These are phyloP conservation scores for Russula ochroleuca DNA, from an alignment of 768 basidiomycete species.

Conservation along the genomic window DNA sequence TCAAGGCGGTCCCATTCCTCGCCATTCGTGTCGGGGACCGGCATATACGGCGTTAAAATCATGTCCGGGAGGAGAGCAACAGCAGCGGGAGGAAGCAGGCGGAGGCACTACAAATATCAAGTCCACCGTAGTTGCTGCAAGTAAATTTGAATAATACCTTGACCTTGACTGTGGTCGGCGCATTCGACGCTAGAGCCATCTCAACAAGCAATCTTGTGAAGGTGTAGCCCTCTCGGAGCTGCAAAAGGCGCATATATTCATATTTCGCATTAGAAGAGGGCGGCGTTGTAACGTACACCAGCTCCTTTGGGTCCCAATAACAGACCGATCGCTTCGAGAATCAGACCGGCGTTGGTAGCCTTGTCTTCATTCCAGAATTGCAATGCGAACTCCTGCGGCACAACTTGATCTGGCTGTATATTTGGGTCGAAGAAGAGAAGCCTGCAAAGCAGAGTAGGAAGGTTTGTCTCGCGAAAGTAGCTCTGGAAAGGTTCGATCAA, in stretches of 20 bases:
- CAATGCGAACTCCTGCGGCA: constrained; percentile 87
- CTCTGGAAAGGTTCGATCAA: constrained; percentile 51
- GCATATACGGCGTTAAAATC: constrained; percentile 66
- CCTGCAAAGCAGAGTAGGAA: constrained; percentile 62
- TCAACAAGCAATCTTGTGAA: constrained; percentile 81
- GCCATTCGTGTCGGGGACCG: constrained; percentile 77
- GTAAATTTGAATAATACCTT: constrained; percentile 49
- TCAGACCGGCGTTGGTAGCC: constrained; percentile 68
- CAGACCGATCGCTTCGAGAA: constrained; percentile 81
- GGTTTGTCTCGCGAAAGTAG: constrained; percentile 88
- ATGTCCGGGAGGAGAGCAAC: constrained; percentile 65
- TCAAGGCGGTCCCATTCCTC: constrained; percentile 93
- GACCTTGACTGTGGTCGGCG: constrained; percentile 80
- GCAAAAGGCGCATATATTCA: constrained; percentile 16
- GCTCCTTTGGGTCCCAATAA: constrained; percentile 70
- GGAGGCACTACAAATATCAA: constrained; percentile 45
- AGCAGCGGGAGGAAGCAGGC: constrained; percentile 50
- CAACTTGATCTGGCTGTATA: constrained; percentile 50
- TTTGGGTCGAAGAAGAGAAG: constrained; percentile 67
- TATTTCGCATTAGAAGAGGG: background rate
- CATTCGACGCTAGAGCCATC: constrained; percentile 88
- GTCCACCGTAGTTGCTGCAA: background rate
- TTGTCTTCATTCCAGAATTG: constrained; percentile 98
- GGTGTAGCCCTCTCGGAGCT: constrained; percentile 55
- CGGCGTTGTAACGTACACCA: constrained; percentile 42